These are phyloP conservation scores for Aegilops speltoides DNA, from an alignment of 176 grass and related monocot species.

Conservation along the genomic window DNA sequence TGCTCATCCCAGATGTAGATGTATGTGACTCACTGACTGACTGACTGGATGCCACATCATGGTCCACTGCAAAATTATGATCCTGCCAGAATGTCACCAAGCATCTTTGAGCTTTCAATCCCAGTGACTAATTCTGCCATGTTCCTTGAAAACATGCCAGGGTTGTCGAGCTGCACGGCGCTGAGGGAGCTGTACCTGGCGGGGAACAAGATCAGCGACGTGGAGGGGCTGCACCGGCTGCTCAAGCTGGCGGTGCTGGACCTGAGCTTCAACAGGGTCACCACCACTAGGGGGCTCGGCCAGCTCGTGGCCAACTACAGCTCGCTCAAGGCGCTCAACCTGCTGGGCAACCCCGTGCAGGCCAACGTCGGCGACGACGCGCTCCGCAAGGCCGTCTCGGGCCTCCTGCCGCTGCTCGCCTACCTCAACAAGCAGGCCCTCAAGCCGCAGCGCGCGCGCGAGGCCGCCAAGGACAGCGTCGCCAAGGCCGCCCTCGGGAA, in stretches of 20 bases:
- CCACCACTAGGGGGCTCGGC: slow-evolving; percentile 70
- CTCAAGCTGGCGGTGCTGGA: slow-evolving; percentile 81
- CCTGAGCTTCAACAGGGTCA: slow-evolving; percentile 84
- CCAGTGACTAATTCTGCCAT: too few relatives aligned
- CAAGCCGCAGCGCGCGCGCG: slow-evolving; percentile 60
- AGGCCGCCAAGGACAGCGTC: slow-evolving; percentile 66
- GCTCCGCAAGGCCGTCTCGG: slow-evolving; percentile 57
- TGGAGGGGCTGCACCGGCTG: slow-evolving; percentile 86
- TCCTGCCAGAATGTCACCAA: too few relatives aligned
- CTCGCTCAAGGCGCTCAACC: slow-evolving; percentile 74
- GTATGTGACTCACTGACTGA: too few relatives aligned
- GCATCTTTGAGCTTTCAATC: too few relatives aligned
- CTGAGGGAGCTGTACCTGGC: slow-evolving; percentile 89
- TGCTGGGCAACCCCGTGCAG: slow-evolving; percentile 82
- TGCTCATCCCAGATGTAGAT: too few relatives aligned
- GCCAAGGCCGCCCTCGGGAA: slow-evolving; percentile 79
- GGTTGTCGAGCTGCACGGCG: slow-evolving; percentile 67
- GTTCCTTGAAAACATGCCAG: slow-evolving; percentile 14
- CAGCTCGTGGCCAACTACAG: slow-evolving; percentile 93
- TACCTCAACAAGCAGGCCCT: slow-evolving; percentile 85
- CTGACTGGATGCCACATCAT: too few relatives aligned
- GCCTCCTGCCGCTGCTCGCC: slow-evolving; percentile 67
- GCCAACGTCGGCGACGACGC: slow-evolving; percentile 72
- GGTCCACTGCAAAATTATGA: not conserved
- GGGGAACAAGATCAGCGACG: slow-evolving; percentile 93